Evolutionary conservation across 352 stramenopile genomes (phyloP), one percentile per base, ranked within the genome.

Genomic region (Phytopythium cucurbitacearum): DNA sequence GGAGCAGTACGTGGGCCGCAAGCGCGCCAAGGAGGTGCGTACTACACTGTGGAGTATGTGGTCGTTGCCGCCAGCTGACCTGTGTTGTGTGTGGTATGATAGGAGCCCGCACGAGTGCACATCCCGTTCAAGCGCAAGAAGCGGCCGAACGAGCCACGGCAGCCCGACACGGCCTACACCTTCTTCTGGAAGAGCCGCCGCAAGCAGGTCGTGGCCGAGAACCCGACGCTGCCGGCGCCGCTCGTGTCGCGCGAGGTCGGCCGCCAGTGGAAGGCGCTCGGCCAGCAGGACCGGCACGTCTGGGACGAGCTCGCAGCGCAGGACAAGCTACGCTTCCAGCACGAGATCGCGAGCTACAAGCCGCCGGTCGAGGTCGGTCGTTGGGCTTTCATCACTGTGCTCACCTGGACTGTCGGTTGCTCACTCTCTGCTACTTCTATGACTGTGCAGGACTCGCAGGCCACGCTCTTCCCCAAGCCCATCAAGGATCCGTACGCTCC

Each of bases 101-200:
- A 66, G 46, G 39, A 60, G 51, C 32, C 59, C 3, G 42, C 52
- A 12, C 49, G 53, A 13, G 33, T 56, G 5, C 37, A n/a, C 21
- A 34, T 58, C n/a, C 59, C 62, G 5, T 48, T 52, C 35, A 74
- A 71, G 56, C 64, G 65, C 12, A 69, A 64, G 56, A 81, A 82
- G 50, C 48, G 62, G 10, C 45, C 56, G 13, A 73, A 71, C 48
- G 59, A 81, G 36, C 73, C 73, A 11, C 71, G 73, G 9, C 73
- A 76, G 39, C 73, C 73, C 4, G 73, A 87, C 46, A 84, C 76
- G 12, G 71, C 76, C 3, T 87, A 87, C 46, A 85, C 79, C 47
- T 87, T 67, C 56, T 87, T 82, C 50, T 87, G 71, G 71, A 81
- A 77, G 49, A 69, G 64, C 37, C 67, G 57, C 36, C 64, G 76